phyloP scores from a whole-genome alignment of 2,329 filamentous ascomycete species.

The Clonostachys rhizophaga region DNA sequence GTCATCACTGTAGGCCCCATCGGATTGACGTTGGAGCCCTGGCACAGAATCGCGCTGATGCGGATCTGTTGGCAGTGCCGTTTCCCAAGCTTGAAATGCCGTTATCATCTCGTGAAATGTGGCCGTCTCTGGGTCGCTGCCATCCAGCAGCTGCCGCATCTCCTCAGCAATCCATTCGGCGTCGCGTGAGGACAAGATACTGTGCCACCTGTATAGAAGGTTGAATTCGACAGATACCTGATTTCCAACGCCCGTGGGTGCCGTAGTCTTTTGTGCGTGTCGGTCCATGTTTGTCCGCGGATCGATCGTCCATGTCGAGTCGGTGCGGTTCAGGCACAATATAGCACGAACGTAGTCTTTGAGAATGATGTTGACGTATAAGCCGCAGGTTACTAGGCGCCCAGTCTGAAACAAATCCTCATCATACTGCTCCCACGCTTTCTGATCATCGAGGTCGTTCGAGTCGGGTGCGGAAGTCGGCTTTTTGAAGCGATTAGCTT shows the following conservation, averaged over 20 bases:
- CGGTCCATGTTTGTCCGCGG: constrained; percentile 65
- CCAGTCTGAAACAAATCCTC: constrained; percentile 78
- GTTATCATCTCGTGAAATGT: constrained; percentile 55
- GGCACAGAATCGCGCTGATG: constrained; percentile 62
- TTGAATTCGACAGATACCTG: constrained; percentile 87
- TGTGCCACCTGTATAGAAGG: constrained; percentile 84
- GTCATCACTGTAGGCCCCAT: constrained; percentile 69
- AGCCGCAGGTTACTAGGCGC: constrained; percentile 65
- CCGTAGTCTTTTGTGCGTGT: constrained; percentile 43
- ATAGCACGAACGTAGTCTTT: constrained; percentile 78
- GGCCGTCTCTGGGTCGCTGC: constrained; percentile 50
- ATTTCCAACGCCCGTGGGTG: constrained; percentile 71
- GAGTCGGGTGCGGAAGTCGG: constrained; percentile 45
- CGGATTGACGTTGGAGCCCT: constrained; percentile 54
- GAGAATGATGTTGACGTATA: constrained; percentile 77
- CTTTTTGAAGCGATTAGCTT: constrained; percentile 72
- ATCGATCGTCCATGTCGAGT: constrained; percentile 79
- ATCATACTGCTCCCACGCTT: constrained; percentile 64
- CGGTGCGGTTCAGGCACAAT: constrained; percentile 50
- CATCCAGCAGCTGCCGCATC: constrained; percentile 54
- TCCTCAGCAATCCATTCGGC: constrained; percentile 75
- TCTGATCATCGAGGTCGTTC: constrained; percentile 35
- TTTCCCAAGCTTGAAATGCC: constrained; percentile 60
- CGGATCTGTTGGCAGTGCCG: constrained; percentile 59
- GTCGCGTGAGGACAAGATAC: constrained; percentile 67